Conservation (phyloP, 2,329 filamentous ascomycete species). For the Colletotrichum gloeosporioides region DNA sequence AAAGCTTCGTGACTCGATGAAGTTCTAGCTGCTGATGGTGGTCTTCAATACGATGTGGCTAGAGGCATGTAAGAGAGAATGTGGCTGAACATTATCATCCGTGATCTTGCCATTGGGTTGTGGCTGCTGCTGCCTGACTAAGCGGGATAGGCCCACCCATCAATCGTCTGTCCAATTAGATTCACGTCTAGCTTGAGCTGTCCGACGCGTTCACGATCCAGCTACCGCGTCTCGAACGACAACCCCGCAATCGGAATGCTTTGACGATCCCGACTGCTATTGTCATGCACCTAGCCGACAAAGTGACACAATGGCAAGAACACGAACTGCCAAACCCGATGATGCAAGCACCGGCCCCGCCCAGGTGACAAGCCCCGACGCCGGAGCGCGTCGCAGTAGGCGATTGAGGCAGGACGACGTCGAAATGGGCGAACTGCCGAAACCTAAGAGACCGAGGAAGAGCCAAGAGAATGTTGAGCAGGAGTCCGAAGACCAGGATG, state of each 20-base stretch:
- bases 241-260: neutral
- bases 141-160: neutral
- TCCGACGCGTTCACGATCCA: neutral
- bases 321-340: neutral
- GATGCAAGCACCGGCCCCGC: neutral
- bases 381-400: neutral
- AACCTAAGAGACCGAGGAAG: neutral
- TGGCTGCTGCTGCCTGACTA: neutral
- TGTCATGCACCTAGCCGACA: neutral
- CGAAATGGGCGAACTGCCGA: neutral
- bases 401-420: neutral
- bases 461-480: neutral
- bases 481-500: neutral
- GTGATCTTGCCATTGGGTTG: neutral
- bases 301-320: neutral
- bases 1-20: neutral
- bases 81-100: neutral
- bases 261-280: neutral
- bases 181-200: neutral
- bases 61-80: neutral
- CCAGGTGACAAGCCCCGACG: neutral
- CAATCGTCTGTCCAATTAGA: neutral
- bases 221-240: neutral
- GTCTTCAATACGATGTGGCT: neutral
- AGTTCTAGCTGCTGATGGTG: neutral